A percentile compares a stretch with the other conserved stretches of the same genome.
Evolutionary conservation across 139 green algal species (phyloP).

Genomic region (Closterium sp.): DNA sequence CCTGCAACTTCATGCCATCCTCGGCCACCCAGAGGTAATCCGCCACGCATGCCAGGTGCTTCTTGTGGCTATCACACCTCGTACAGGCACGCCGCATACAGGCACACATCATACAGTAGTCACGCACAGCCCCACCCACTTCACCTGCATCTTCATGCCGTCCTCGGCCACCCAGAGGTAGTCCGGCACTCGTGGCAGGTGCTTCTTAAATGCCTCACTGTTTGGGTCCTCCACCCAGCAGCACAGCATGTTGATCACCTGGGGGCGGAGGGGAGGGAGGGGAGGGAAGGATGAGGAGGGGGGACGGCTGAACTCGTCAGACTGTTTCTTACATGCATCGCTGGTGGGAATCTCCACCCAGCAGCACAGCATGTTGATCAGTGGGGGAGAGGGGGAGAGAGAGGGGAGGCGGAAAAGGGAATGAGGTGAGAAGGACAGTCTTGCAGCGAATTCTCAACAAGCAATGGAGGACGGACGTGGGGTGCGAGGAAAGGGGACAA

Average conservation of each 20-base stretch:
- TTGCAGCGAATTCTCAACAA: too few relatives aligned
- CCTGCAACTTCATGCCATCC: constrained; percentile 91
- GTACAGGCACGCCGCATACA: too few relatives aligned
- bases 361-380: constrained; percentile 95
- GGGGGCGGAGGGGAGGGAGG: background rate
- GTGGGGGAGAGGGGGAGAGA: constrained; percentile 49
- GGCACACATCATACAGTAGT: too few relatives aligned
- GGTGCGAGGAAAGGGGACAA: too few relatives aligned
- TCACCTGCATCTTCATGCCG: constrained; percentile 88
- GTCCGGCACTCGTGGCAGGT: constrained; percentile 80
- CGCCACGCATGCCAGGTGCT: constrained; percentile 74
- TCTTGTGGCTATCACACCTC: constrained; percentile 49
- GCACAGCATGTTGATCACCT: constrained; percentile 92
- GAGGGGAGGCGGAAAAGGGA: constrained; percentile 78
- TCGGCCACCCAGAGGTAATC: constrained; percentile 99
- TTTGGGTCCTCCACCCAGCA: constrained; percentile 92
- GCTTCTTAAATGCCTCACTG: constrained; percentile 76
- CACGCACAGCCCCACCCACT: constrained; percentile 57
- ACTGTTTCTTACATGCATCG: constrained; percentile 53
- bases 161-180: constrained; percentile 99
- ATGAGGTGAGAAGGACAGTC: constrained; percentile 90
- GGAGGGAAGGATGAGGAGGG: constrained; percentile 39
- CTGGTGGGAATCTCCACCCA: constrained; percentile 79
- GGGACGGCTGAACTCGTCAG: constrained; percentile 67
- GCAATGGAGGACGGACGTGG: too few relatives aligned